Evolutionary conservation across 495 filamentous ascomycete genomes (phyloP).

Genomic region (Neurospora sp.): DNA sequence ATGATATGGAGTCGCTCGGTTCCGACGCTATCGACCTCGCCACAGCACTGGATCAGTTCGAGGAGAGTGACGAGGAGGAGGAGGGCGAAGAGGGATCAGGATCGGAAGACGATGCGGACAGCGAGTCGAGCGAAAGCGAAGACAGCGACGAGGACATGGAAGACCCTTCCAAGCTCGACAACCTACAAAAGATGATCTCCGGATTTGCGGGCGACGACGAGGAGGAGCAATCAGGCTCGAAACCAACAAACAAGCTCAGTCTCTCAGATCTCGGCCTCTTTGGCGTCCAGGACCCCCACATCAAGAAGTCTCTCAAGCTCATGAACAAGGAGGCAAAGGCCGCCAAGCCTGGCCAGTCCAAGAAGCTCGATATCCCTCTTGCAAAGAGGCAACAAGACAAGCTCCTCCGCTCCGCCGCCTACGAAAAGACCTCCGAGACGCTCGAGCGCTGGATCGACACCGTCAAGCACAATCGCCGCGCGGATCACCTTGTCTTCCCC

Average conservation of each 20-base stretch:
- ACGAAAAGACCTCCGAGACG: conserved; percentile 83
- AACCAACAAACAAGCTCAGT: conserved; percentile 61
- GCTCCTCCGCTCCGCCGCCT: conserved; percentile 74
- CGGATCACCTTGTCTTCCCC: conserved; percentile 89
- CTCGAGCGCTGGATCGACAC: conserved; percentile 87
- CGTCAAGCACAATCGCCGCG: conserved; percentile 83
- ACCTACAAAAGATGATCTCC: conserved; percentile 61
- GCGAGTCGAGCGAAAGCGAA: conserved; percentile 38
- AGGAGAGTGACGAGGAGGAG: conserved; percentile 35
- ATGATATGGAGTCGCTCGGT: conserved; percentile 48
- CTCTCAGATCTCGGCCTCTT: conserved; percentile 63
- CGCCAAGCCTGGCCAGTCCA: conserved; percentile 44
- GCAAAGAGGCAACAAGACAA: conserved; percentile 84
- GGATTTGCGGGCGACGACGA: conserved; percentile 43
- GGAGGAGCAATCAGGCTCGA: conserved; percentile 20
- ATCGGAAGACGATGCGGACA: conserved; percentile 38
- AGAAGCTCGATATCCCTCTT: conserved; percentile 76
- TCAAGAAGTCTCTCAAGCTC: conserved; percentile 73
- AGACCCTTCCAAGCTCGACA: conserved; percentile 51
- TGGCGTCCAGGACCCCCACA: conserved; percentile 59
- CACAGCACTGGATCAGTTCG: conserved; percentile 66
- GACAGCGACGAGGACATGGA: conserved; percentile 51
- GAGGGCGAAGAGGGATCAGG: conserved; percentile 23
- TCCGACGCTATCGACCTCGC: conserved; percentile 81
- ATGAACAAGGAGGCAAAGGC: conserved; percentile 44